These are phyloP conservation scores for Ephemerocybe angulata DNA, from an alignment of 768 basidiomycete genomes.

Conservation along the genomic window DNA sequence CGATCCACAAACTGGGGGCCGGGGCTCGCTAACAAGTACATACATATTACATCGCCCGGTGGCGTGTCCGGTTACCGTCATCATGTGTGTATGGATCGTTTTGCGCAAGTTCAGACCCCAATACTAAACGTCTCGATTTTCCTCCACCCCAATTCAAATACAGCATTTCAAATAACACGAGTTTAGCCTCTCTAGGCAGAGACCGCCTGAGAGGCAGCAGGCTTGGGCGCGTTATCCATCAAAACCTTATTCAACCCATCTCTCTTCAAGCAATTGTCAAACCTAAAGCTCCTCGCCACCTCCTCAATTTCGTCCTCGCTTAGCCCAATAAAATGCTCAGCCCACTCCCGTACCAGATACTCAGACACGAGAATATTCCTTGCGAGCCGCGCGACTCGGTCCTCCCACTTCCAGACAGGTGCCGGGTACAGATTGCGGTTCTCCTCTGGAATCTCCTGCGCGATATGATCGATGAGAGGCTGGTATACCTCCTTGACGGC, in stretches of 20 bases:
- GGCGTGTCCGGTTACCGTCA: neutral
- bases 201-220: too few species aligned
- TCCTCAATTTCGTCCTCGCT: conserved; percentile 60
- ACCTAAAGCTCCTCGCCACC: conserved; percentile 73
- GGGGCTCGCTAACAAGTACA: too few species aligned
- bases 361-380: conserved; percentile 69
- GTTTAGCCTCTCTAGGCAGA: too few species aligned
- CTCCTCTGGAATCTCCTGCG: conserved; percentile 47
- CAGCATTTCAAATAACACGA: too few species aligned
- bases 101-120: too few species aligned
- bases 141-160: too few species aligned
- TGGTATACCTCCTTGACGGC: conserved; percentile 56
- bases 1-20: too few species aligned
- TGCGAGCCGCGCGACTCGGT: conserved; percentile 54
- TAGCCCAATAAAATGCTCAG: conserved; percentile 62
- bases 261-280: conserved; percentile 64
- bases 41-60: neutral
- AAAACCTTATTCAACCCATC: conserved; percentile 60
- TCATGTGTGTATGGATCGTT: too few species aligned
- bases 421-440: conserved; percentile 57
- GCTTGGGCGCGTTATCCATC: conserved; percentile 33
- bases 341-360: conserved; percentile 71
- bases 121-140: too few species aligned
- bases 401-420: conserved; percentile 59
- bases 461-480: conserved; percentile 61